Evolutionary conservation across 1,139 yeast genomes (phyloP).

Genomic region (Sugiyamaella neomexicana): DNA sequence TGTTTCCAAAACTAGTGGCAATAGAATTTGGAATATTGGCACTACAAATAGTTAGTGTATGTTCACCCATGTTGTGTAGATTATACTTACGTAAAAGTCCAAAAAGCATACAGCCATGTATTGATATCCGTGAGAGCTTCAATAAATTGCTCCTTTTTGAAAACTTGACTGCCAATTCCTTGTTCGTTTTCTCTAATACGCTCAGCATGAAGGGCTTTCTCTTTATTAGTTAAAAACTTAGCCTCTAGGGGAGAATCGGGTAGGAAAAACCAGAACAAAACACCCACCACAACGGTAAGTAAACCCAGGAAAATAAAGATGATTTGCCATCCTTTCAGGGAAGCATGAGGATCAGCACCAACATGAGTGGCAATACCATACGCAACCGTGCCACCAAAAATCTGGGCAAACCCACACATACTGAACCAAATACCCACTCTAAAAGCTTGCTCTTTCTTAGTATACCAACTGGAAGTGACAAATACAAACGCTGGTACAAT

Average conservation of each 20-base stretch:
- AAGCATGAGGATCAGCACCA: constrained; percentile 29
- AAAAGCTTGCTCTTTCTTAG: constrained; percentile 50
- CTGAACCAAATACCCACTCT: constrained; percentile 39
- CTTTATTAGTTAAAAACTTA: constrained; percentile 52
- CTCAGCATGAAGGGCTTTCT: constrained; percentile 53
- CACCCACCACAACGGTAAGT: constrained; percentile 47
- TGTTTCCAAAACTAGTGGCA: constrained; percentile 38
- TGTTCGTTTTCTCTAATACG: constrained; percentile 50
- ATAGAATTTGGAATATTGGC: constrained; percentile 53
- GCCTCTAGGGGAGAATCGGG: constrained; percentile 61
- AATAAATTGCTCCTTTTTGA: constrained; percentile 49
- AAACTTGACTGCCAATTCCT: constrained; percentile 54
- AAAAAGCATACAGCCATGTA: constrained; percentile 38
- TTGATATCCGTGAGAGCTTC: constrained; percentile 45
- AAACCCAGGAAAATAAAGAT: constrained; percentile 41
- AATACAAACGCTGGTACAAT: constrained; percentile 56
- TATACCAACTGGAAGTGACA: constrained; percentile 57
- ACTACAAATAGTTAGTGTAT: no score
- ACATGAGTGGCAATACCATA: constrained; percentile 37
- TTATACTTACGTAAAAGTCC: not conserved
- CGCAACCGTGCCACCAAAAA: constrained; percentile 37
- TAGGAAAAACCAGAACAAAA: constrained; percentile 46
- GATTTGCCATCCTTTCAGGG: constrained; percentile 52
- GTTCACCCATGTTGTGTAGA: no score
- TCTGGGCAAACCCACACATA: constrained; percentile 39